phyloP scores from a whole-genome alignment of 306 rosid genomes.

The Arachis hypogaea region DNA sequence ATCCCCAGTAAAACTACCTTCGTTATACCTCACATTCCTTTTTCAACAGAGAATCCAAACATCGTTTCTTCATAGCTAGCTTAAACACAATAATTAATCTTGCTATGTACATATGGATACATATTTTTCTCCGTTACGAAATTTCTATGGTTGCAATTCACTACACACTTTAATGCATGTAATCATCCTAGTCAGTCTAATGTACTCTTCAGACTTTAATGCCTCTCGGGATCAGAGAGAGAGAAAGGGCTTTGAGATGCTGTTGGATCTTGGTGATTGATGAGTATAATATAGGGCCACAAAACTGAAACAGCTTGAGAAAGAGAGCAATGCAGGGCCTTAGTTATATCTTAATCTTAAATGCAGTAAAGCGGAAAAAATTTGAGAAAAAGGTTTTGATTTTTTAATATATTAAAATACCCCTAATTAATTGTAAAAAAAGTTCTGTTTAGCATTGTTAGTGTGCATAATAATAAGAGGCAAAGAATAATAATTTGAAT shows the following conservation, averaged over 20 bases:
- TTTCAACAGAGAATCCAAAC: conserved; percentile 43
- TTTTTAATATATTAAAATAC: too few relatives aligned
- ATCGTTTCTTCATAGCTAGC: conserved; percentile 24
- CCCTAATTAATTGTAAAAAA: too few relatives aligned
- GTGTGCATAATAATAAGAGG: too few relatives aligned
- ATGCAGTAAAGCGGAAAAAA: conserved; percentile 26
- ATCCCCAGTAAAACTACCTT: conserved; percentile 44
- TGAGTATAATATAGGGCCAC: conserved; percentile 39
- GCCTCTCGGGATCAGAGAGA: conserved; percentile 48
- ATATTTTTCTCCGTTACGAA: neutral
- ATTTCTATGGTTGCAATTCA: neutral
- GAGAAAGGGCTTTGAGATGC: conserved; percentile 32
- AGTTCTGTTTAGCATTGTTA: too few relatives aligned
- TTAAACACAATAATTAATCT: too few relatives aligned
- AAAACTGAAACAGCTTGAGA: too few relatives aligned
- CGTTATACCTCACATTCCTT: conserved; percentile 37
- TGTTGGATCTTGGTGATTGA: conserved; percentile 39
- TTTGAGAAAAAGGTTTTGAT: too few relatives aligned
- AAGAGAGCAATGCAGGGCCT: neutral
- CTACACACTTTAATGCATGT: neutral
- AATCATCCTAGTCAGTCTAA: conserved; percentile 44
- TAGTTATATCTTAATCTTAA: conserved; percentile 1
- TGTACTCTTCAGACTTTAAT: conserved; percentile 37
- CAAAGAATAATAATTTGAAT: too few relatives aligned
- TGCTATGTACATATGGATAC: neutral